Conservation (phyloP, 345 rosid species). For the Iberis pinnata region DNA sequence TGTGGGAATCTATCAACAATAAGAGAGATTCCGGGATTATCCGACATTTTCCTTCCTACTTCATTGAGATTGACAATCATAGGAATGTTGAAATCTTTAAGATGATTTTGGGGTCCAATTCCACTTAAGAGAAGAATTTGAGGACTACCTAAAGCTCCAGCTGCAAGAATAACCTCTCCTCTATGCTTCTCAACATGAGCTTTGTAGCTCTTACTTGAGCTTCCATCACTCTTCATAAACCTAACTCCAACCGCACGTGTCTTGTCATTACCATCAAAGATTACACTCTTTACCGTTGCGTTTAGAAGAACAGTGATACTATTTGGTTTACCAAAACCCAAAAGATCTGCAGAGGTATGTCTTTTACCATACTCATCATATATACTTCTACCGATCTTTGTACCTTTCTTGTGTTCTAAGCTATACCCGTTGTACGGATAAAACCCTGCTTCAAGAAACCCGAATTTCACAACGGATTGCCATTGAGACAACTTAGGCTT, state of each 20-base stretch:
- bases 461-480: constrained; percentile 55
- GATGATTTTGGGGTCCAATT: constrained; percentile 51
- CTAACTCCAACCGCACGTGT: constrained; percentile 44
- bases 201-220: constrained; percentile 35
- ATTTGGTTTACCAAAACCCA: constrained; percentile 41
- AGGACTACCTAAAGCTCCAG: constrained; percentile 74
- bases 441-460: constrained; percentile 70
- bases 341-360: constrained; percentile 69
- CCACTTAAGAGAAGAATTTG: constrained; percentile 63
- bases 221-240: constrained; percentile 50
- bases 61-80: constrained; percentile 30
- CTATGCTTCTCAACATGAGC: constrained; percentile 42
- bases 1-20: constrained; percentile 37
- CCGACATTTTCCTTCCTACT: constrained; percentile 55
- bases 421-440: constrained; percentile 57
- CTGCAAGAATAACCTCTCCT: constrained; percentile 66
- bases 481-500: constrained; percentile 54
- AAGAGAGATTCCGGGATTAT: constrained; percentile 48
- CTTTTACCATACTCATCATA: constrained; percentile 55
- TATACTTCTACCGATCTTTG: constrained; percentile 63
- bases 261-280: constrained; percentile 38
- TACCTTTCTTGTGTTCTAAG: constrained; percentile 61
- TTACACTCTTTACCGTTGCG: constrained; percentile 49
- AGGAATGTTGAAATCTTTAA: constrained; percentile 42
- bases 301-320: constrained; percentile 48